phyloP scores from a whole-genome alignment of 345 rosid species.

The Pistacia vera region DNA sequence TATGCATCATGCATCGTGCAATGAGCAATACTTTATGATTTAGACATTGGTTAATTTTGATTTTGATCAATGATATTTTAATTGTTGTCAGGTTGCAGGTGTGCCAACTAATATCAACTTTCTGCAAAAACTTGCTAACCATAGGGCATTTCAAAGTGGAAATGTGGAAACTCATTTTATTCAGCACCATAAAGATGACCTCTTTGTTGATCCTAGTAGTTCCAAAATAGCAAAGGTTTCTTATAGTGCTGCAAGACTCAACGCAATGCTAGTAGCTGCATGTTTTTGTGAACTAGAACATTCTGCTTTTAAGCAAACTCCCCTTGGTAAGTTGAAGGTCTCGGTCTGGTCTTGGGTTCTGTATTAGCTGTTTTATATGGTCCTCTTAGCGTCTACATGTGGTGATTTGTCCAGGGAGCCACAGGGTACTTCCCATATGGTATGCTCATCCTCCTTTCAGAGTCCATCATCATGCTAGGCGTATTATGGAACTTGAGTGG shows the following conservation, averaged over 20 bases:
- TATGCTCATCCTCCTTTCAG: constrained; percentile 78
- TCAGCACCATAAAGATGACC: constrained; percentile 71
- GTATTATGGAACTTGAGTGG: constrained; percentile 74
- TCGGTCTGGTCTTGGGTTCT: constrained; percentile 18
- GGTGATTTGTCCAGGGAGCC: constrained; percentile 48
- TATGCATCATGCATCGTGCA: background rate
- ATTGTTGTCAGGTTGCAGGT: constrained; percentile 82
- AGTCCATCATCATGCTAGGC: constrained; percentile 66
- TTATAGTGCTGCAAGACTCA: constrained; percentile 44
- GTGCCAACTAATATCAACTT: constrained; percentile 93
- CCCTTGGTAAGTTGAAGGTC: constrained; percentile 52
- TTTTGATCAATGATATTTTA: constrained; percentile 16
- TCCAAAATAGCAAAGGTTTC: constrained; percentile 48
- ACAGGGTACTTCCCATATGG: constrained; percentile 60
- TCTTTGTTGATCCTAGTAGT: constrained; percentile 64
- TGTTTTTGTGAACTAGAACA: constrained; percentile 66
- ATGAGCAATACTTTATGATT: constrained; percentile 12
- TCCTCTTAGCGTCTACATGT: constrained; percentile 22
- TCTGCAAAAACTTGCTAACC: constrained; percentile 75
- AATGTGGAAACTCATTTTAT: constrained; percentile 95
- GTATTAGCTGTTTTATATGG: constrained; percentile 5
- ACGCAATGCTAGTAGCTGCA: constrained; percentile 73
- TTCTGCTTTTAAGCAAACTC: constrained; percentile 40
- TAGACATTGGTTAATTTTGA: background rate
- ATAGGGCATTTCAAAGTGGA: constrained; percentile 73